Percentiles rank a stretch among this genome's conserved stretches.
Evolutionary conservation across 352 stramenopile genomes (phyloP).

Genomic region (Phytopythium chamaehyphon): DNA sequence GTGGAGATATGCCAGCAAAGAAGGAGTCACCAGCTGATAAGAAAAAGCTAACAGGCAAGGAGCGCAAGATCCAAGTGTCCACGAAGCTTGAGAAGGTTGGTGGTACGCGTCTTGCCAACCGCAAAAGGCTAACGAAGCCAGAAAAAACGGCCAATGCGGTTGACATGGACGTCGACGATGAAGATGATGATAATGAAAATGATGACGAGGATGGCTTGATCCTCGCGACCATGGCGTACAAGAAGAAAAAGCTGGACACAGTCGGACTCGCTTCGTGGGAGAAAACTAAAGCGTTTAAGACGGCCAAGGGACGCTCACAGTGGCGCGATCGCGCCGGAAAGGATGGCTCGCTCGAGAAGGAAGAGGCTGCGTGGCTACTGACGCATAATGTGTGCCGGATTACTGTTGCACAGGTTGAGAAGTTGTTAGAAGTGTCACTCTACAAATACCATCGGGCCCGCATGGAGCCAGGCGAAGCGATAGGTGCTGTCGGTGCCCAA

Average conservation of each 20-base stretch:
- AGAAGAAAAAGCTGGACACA: constrained; percentile 58
- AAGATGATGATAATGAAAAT: constrained; percentile 16
- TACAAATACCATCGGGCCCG: constrained; percentile 84
- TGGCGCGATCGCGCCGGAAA: constrained; percentile 55
- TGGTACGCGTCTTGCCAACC: constrained; percentile 20
- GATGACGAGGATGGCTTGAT: constrained; percentile 46
- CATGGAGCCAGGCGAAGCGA: constrained; percentile 95
- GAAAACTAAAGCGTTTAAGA: constrained; percentile 48
- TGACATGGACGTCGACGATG: constrained; percentile 34
- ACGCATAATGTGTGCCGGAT: constrained; percentile 92
- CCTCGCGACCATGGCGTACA: constrained; percentile 54
- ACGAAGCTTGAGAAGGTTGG: constrained; percentile 64
- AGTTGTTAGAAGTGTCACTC: constrained; percentile 68
- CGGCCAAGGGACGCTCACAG: constrained; percentile 28
- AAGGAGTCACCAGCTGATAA: constrained; percentile 20
- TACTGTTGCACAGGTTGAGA: constrained; percentile 74
- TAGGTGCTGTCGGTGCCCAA: constrained; percentile 96
- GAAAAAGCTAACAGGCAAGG: constrained; percentile 5
- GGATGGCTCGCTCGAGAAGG: constrained; percentile 49
- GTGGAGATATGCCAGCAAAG: constrained; percentile 2
- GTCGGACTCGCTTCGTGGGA: constrained; percentile 60
- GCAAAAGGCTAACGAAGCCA: constrained; percentile 50
- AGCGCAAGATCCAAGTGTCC: constrained; percentile 57
- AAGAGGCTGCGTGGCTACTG: constrained; percentile 74
- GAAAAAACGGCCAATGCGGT: constrained; percentile 21